Evolutionary conservation across 495 filamentous ascomycete genomes (phyloP), one percentile per base, ranked within the genome.

Genomic region (Sporormia fimetaria): DNA sequence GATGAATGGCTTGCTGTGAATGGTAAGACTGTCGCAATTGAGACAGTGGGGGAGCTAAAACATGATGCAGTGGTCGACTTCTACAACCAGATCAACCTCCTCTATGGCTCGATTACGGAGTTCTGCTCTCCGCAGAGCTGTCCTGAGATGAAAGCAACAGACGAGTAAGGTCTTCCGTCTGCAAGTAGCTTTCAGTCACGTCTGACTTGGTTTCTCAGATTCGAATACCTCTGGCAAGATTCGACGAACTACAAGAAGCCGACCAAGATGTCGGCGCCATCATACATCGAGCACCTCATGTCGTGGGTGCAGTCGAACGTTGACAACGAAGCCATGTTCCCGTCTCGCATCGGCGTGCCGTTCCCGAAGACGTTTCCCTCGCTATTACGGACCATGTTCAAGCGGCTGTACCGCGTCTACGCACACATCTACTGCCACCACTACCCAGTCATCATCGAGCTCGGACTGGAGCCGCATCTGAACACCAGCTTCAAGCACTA

Each of bases 401-500:
- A 98, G 70, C 81, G 90, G 50, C 77, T 98, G 61, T 98, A 96
- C 64, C 83, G 90, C 42, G 88, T 98, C 36, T 98, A 98, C 63
- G 90, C 90, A 25, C 90, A 98, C 63, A 94, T 98, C 54, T 98
- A 98, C 72, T 98, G 90, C 71, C 90, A 98, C 62, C 90, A 98
- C 66, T 98, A 98, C 63, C 87, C 87, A 11, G 90, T 98, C 30
- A 80, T 98, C 36, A 80, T 93, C 21, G 87, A 94, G 50, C 75
- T 98, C 20, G 90, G 90, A 21, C 72, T 98, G 40, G 90, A 98
- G 64, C 87, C 90, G 23, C 90, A 98, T 64, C 75, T 98, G 52
- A 98, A 98, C 65, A 98, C 90, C 32, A 90, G 83, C 67, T 98
- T 98, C 75, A 98, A 98, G 71, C 90, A 98, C 60, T 98, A 96